Evolutionary conservation across 306 rosid genomes (phyloP), one percentile per base, ranked within the genome.

Genomic region (Gynostemma pentaphyllum): DNA sequence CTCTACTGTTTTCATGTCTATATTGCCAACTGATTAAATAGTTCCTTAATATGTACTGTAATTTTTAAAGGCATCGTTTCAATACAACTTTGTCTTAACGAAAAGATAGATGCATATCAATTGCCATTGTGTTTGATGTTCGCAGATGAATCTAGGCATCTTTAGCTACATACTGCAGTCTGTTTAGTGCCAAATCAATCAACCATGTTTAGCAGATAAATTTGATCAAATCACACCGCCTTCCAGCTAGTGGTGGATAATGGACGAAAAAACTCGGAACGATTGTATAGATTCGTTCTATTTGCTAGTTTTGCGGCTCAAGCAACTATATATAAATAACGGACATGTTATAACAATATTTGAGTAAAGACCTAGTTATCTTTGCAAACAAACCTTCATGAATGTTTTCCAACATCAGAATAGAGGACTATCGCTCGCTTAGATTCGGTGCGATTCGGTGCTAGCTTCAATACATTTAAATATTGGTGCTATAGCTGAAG

Each of bases 1-100:
- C 77, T 40, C 39, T 41, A 37, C 50, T 51, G 41, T 49, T 74
- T 70, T 61, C 79, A 59, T 80, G 85, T 62, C 49, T 82, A 71
- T 71, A 81, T 16, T 64, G 42, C 29, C 68, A 64, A 44, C 40
- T 28, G 19, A 45, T 64, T 11, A 44, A 64, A 45, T 63, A 27
- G 45, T 42, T 44, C 68, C 45, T 64, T 46, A 7, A 26, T 46
- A 37, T 7, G 14, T 60, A 40, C 14, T 18, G 5, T 32, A 37
- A 7, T 10, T 9, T 62, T 62, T 15, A 14, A 44, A n/a, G 8
- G 39, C 67, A 36, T 52, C 27, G 60, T 52, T 26, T 52, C 19
- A 16, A 5, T 18, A n/a, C 50, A 36, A 21, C 23, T 16, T 28
- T 15, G 15, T 29, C 45, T 57, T 21, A 16, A 34, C 36, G 45